phyloP scores from a whole-genome alignment of 345 rosid species.

The Lepidium africanum region DNA sequence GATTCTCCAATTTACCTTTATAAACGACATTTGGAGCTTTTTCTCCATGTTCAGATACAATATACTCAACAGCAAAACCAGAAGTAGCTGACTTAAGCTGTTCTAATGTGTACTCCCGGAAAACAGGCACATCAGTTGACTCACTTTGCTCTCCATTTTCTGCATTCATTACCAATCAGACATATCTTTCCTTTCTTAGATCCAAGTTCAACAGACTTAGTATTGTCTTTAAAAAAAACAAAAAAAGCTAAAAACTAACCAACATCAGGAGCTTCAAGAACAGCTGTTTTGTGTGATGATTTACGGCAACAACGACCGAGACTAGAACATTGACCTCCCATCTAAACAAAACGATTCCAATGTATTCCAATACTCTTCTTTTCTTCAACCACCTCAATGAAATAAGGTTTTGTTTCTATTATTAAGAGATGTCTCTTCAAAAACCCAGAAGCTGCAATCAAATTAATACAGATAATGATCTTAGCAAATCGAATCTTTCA shows the following conservation, averaged over 20 bases:
- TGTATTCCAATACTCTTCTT: background rate
- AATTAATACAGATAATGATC: background rate
- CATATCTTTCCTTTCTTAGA: background rate
- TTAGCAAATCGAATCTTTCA: slow-evolving; percentile 3
- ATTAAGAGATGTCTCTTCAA: background rate
- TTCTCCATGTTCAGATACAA: slow-evolving; percentile 92
- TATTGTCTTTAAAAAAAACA: too few species aligned
- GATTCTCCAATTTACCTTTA: slow-evolving; percentile 76
- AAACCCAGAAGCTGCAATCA: slow-evolving; percentile 13
- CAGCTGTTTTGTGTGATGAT: slow-evolving; percentile 60
- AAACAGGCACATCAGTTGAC: slow-evolving; percentile 36
- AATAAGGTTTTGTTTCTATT: background rate
- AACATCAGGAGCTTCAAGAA: slow-evolving; percentile 53
- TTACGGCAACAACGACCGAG: slow-evolving; percentile 45
- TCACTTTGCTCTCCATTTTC: slow-evolving; percentile 44
- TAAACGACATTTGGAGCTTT: slow-evolving; percentile 92
- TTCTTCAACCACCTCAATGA: background rate
- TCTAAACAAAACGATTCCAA: slow-evolving; percentile 17
- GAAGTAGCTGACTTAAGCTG: slow-evolving; percentile 76
- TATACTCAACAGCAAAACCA: slow-evolving; percentile 81
- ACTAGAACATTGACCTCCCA: slow-evolving; percentile 65
- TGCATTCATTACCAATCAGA: slow-evolving; percentile 21
- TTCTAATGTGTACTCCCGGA: slow-evolving; percentile 60
- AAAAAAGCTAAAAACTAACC: slow-evolving; percentile 34
- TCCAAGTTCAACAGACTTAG: background rate